Percentiles rank a stretch among this genome's conserved stretches.
These are phyloP conservation scores for Pulicaria dysenterica DNA, from an alignment of 129 eudicot genomes.

Conservation along the genomic window DNA sequence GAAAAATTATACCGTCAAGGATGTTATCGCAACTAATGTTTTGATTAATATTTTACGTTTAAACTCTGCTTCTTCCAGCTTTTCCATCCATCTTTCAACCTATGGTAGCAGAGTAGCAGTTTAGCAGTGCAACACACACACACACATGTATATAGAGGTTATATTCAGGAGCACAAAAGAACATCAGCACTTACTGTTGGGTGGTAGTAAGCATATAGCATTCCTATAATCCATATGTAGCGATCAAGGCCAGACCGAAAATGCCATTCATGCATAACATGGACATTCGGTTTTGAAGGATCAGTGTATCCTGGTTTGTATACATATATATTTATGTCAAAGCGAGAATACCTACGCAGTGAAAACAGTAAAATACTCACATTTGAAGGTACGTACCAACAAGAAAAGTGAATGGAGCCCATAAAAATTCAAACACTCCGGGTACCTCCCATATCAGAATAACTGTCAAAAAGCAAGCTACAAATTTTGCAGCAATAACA, in stretches of 20 bases:
- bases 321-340: conserved; percentile 6
- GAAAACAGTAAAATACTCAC: not conserved
- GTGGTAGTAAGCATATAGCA: conserved; percentile 92
- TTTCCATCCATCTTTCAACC: conserved; percentile 98
- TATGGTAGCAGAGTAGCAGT: conserved; percentile 22
- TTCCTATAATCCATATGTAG: conserved; percentile 87
- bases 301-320: conserved; percentile 62
- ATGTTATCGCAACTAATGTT: conserved; percentile 37
- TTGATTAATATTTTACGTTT: conserved; percentile 72
- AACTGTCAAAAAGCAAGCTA: conserved; percentile 68
- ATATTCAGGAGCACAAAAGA: not conserved
- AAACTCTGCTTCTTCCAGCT: conserved; percentile 76
- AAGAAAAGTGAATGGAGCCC: conserved; percentile 84
- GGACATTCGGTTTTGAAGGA: conserved; percentile 62
- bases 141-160: not conserved
- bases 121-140: not conserved
- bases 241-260: conserved; percentile 93
- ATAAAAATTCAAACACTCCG: conserved; percentile 74
- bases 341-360: not conserved
- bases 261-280: conserved; percentile 80
- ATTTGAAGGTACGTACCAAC: conserved; percentile 55
- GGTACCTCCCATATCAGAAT: conserved; percentile 88
- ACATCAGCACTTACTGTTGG: conserved; percentile 59
- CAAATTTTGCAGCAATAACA: conserved; percentile 66
- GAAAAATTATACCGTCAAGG: conserved; percentile 48